Evolutionary conservation across 2,329 filamentous ascomycete genomes (phyloP).

Genomic region (Fusarium guadeloupense): DNA sequence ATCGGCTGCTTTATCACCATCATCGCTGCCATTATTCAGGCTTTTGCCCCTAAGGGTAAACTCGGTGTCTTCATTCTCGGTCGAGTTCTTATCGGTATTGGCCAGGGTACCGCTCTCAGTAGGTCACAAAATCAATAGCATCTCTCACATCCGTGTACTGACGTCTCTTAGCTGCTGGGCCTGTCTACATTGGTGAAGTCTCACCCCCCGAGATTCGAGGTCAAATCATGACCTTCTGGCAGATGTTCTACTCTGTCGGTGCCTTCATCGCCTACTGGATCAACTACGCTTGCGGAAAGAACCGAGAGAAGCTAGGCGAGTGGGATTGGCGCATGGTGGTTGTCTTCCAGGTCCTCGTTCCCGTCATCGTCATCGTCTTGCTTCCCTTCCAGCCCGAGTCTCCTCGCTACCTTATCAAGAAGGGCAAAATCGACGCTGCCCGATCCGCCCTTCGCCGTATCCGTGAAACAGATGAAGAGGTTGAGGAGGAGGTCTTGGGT

Average conservation of each 20-base stretch:
- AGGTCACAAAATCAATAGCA: neutral
- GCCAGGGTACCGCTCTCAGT: slow-evolving; percentile 73
- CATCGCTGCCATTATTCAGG: slow-evolving; percentile 74
- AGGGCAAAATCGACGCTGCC: slow-evolving; percentile 68
- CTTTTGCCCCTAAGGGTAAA: slow-evolving; percentile 68
- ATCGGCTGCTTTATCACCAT: slow-evolving; percentile 71
- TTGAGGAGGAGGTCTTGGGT: slow-evolving; percentile 71
- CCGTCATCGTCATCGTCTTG: slow-evolving; percentile 67
- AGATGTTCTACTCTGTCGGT: slow-evolving; percentile 71
- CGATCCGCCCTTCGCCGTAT: slow-evolving; percentile 66
- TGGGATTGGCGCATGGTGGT: slow-evolving; percentile 80
- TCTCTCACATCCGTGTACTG: neutral
- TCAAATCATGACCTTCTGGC: slow-evolving; percentile 74
- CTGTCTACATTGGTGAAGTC: slow-evolving; percentile 76
- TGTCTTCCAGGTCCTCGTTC: slow-evolving; percentile 77
- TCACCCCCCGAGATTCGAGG: slow-evolving; percentile 71
- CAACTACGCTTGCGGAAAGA: slow-evolving; percentile 68
- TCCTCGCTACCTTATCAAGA: slow-evolving; percentile 74
- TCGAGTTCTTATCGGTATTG: slow-evolving; percentile 73
- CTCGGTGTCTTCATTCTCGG: slow-evolving; percentile 75
- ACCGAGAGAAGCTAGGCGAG: slow-evolving; percentile 66
- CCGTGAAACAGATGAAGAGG: slow-evolving; percentile 70
- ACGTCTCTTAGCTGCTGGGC: slow-evolving; percentile 63
- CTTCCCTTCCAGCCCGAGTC: slow-evolving; percentile 74
- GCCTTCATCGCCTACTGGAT: slow-evolving; percentile 64